Evolutionary conservation across 148 eudicot species (phyloP).

Genomic region (Nepenthes mirabilis): DNA sequence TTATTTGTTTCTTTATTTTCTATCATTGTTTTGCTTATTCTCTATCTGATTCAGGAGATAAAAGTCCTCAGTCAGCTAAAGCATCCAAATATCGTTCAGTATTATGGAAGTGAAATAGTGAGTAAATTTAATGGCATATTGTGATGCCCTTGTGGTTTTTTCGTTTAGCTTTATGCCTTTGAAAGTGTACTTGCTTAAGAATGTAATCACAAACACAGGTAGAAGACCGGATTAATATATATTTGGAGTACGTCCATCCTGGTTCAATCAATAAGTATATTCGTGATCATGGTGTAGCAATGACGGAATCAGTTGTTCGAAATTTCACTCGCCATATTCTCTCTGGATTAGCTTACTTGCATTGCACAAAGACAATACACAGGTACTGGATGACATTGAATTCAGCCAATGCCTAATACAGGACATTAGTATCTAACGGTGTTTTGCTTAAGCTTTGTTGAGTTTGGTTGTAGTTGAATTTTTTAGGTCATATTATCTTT

Average conservation of each 20-base stretch:
- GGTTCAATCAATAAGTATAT: conserved; percentile 84
- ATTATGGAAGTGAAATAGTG: conserved; percentile 91
- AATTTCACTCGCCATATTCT: conserved; percentile 93
- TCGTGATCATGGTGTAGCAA: conserved; percentile 78
- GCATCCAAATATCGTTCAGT: conserved; percentile 94
- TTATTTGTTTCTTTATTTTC: not conserved
- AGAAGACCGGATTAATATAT: conserved; percentile 68
- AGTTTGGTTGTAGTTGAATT: too few species aligned
- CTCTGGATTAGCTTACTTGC: conserved; percentile 89
- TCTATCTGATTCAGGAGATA: conserved; percentile 52
- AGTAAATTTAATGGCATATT: conserved; percentile 18
- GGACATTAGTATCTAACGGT: not conserved
- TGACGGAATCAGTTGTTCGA: conserved; percentile 83
- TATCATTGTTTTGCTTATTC: not conserved
- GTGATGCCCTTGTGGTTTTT: conserved; percentile 1
- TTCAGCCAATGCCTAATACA: not conserved
- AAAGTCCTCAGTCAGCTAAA: conserved; percentile 64
- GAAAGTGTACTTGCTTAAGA: not conserved
- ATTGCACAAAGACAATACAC: conserved; percentile 81
- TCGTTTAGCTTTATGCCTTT: not conserved
- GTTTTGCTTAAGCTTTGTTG: too few species aligned
- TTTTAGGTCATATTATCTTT: too few species aligned
- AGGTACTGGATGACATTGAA: conserved; percentile 39
- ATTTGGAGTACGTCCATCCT: conserved; percentile 88
- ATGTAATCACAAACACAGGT: conserved; percentile 34